These are phyloP conservation scores for Cladosporium phlei DNA, from an alignment of 2,329 filamentous ascomycete genomes.

Conservation along the genomic window DNA sequence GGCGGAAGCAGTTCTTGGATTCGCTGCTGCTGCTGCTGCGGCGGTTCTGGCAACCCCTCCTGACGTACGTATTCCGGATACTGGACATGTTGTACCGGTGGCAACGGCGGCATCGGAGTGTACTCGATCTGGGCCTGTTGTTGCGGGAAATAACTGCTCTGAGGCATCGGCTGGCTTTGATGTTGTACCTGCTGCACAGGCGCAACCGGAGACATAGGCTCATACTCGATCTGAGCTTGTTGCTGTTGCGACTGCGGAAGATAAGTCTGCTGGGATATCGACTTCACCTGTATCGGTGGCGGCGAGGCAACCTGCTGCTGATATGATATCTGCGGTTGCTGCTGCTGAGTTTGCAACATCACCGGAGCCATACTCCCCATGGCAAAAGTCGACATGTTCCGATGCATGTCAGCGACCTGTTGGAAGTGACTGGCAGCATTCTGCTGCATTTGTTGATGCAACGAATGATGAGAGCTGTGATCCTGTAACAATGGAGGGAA, in stretches of 20 bases:
- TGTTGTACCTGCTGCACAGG: background rate
- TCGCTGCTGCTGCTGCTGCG: too few species aligned
- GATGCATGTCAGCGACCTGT: conserved; percentile 5
- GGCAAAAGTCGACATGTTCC: background rate
- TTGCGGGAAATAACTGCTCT: too few species aligned
- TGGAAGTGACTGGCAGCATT: background rate
- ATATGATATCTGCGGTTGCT: background rate
- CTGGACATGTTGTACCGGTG: too few species aligned
- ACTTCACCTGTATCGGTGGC: background rate
- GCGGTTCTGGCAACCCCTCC: too few species aligned
- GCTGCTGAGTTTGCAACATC: background rate
- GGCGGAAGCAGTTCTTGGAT: too few species aligned
- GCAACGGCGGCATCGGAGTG: too few species aligned
- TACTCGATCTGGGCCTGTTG: too few species aligned
- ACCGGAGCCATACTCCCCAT: background rate
- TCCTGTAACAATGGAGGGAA: background rate
- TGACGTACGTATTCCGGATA: too few species aligned
- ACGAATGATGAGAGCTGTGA: background rate
- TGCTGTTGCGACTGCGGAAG: background rate
- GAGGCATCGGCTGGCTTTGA: too few species aligned
- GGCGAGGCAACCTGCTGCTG: background rate
- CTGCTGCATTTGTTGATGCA: conserved; percentile 8
- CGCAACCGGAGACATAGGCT: background rate
- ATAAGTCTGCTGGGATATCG: background rate
- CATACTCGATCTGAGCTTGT: background rate